Conservation (phyloP, 1,139 yeast genomes). For the Tardiomyces depauwii region DNA sequence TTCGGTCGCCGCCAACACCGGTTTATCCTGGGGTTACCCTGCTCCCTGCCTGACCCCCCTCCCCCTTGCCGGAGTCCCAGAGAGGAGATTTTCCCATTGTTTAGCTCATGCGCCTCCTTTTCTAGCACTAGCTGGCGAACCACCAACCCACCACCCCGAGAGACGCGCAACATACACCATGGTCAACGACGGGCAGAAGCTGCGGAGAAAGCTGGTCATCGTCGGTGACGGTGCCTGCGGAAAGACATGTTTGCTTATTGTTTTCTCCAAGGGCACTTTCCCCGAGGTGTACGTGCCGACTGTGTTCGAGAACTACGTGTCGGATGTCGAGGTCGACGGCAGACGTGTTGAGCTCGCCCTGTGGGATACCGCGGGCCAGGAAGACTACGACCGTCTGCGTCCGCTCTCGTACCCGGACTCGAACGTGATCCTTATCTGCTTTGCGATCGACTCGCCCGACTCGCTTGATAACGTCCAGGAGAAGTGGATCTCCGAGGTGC, state of each 20-base stretch:
- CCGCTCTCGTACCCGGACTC: conserved; percentile 92
- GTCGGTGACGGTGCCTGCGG: conserved; percentile 98
- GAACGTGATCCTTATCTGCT: conserved; percentile 83
- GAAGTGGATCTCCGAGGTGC: conserved; percentile 89
- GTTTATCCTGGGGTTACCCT: too few relatives aligned
- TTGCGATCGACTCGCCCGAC: conserved; percentile 85
- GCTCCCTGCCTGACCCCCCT: too few relatives aligned
- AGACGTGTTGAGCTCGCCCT: conserved; percentile 88
- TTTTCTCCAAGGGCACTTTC: conserved; percentile 89
- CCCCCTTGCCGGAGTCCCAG: too few relatives aligned
- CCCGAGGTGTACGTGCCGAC: conserved; percentile 95
- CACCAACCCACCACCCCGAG: too few relatives aligned
- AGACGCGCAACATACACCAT: too few relatives aligned
- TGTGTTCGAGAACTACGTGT: conserved; percentile 89
- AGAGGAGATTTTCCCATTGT: too few relatives aligned
- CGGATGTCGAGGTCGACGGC: conserved; percentile 87
- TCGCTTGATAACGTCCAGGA: conserved; percentile 88
- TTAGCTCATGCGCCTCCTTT: too few relatives aligned
- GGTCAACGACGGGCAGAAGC: conserved; percentile 11
- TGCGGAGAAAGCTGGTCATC: conserved; percentile 66
- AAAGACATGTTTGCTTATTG: conserved; percentile 54
- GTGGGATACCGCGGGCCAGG: conserved; percentile 99
- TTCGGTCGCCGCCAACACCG: too few relatives aligned
- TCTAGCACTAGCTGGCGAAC: too few relatives aligned
- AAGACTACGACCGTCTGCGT: conserved; percentile 91